Base-by-base conservation (phyloP, 2,329 filamentous ascomycete species). In the Aureobasidium sp. region DNA sequence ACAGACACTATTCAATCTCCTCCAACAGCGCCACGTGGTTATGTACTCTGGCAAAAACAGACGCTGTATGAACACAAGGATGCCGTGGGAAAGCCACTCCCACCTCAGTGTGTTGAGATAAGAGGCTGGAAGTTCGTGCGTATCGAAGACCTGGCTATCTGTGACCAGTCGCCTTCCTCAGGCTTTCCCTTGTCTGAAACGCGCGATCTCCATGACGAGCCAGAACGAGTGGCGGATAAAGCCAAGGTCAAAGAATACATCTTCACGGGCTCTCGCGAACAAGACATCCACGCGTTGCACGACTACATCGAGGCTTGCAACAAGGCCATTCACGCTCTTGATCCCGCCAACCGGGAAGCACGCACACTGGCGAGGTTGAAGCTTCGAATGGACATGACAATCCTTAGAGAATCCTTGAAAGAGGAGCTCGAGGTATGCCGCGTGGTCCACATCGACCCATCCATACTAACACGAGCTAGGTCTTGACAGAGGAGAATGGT, bases 1-100 rank as follows among this genome's bases (percentile, higher is more conserved):
- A 44, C 9, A n/a, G 39, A 21, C n/a, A 11, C 41, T 3, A n/a
- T 10, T 2, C 45, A 32, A 11, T 44, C 27, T 44, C 57, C 57
- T 30, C 57, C 57, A 27, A 8, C 44, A 14, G 8, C 57, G 27
- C 45, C 57, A 3, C 45, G 30, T 14, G 57, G 57, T 10, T 59
- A 59, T 36, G 45, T 59, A 9, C 57, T 59, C 21, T 59, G 51
- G 51, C 51, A 55, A n/a, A 55, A 37, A 2, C 53, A 57, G 41
- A 47, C 29, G 16, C 29, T 57, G n/a, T 9, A 29, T 10, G 53
- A 44, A n/a, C 39, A 27, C 11, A 37, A 13, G 6, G 41, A 57
- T 29, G 41, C 39, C 8, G 27, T 36, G 29, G 27, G 51, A 13
- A 54, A 42, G 27, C 32, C 37, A 29, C 14, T 44, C 3, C 37